Evolutionary conservation across 106 monocot species (phyloP), one percentile per base, ranked within the genome.

Genomic region (Dioscorea dumetorum): DNA sequence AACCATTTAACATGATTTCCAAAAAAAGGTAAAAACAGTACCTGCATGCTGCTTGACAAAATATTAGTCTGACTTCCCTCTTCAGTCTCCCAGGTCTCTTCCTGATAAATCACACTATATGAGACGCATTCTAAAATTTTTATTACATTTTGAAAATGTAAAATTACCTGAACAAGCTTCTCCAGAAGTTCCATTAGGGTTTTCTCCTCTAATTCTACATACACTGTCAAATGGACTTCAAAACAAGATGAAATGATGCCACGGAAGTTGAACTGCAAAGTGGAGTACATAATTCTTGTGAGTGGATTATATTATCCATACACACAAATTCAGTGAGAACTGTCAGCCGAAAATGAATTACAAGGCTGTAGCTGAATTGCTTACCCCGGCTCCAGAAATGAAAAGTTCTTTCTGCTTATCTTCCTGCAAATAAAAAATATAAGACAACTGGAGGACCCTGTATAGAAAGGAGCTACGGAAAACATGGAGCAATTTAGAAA

Each of bases 231-330:
- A 80, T 99, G 87, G 66, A 87, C 63, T 69, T 99, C 97, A 77
- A 99, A 99, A 74, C 97, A 93, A 60, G 97, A 99, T 61, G 97
- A 99, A 68, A 99, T 90, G 35, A 99, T 99, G 63, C 92, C 97
- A 71, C 80, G 88, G 62, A 99, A 99, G 62, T 99, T 99, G 79
- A 99, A 87, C 97, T 99, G 90, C 76, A 75, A 76, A 19, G 56
- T 1, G 67, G 12, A n/a, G 48, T 31, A 33, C 24, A 53, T 53
- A 64, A 23, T 31, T 56, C 12, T 72, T 23, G 63, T 24, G 33
- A 34, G 3, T 41, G 41, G 10, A 41, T 41, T 41, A 41, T 41
- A 41, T 10, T 41, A 41, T 41, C 6, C 0, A 6, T 41, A 54
- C 60, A 32, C 28, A 72, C 0, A 35, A 24, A 6, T 21, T 11